Conservation (phyloP, 139 green algal genomes). For the Chlorella sp. region DNA sequence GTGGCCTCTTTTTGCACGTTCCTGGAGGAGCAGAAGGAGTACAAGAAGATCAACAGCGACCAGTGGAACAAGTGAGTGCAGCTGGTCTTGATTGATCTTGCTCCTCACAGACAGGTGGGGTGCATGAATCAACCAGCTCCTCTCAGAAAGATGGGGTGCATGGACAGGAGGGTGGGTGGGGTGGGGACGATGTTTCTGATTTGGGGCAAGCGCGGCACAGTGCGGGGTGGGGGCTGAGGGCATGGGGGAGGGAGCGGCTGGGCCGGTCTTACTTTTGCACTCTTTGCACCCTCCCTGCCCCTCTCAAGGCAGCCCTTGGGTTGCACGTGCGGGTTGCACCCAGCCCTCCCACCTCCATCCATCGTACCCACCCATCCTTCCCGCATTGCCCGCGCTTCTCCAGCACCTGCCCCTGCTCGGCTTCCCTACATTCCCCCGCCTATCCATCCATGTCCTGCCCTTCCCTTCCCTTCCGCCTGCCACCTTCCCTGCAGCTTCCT, state of each 20-base stretch:
- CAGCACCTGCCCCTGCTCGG: not conserved
- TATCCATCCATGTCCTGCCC: not conserved
- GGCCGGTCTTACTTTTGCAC: too few species aligned
- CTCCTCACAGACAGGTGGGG: not conserved
- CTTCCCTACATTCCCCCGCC: not conserved
- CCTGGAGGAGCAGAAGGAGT: constrained; percentile 55
- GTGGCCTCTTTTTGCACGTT: constrained; percentile 55
- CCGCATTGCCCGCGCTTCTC: not conserved
- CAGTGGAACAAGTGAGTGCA: constrained; percentile 54
- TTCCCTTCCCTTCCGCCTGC: not conserved
- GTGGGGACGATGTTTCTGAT: too few species aligned
- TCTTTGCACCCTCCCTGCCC: not conserved
- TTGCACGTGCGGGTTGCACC: not conserved
- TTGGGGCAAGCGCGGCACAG: too few species aligned
- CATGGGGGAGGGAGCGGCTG: too few species aligned
- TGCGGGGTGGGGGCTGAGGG: not conserved
- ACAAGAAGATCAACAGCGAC: constrained; percentile 66
- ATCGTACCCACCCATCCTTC: not conserved
- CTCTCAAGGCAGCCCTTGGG: not conserved
- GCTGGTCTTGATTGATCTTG: not conserved
- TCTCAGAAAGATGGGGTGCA: not conserved
- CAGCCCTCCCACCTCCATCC: not conserved
- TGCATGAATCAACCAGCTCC: too few species aligned
- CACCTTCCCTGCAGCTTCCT: constrained; percentile 42
- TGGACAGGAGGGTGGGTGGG: not conserved